These are phyloP conservation scores for Penicillium ucsense DNA, from an alignment of 495 filamentous ascomycete species.

Conservation along the genomic window DNA sequence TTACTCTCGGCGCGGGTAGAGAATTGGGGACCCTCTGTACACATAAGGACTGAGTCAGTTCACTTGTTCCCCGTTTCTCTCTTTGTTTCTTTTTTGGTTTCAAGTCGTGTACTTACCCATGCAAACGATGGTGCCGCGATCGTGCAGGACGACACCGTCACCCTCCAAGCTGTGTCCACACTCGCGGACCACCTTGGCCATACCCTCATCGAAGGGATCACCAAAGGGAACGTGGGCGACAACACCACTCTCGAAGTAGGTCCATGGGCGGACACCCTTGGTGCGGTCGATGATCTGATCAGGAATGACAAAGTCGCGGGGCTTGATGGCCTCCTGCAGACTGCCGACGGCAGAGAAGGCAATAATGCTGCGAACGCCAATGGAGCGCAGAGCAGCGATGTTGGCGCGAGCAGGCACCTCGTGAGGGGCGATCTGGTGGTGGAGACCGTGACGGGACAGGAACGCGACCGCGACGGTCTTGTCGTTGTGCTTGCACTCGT, in stretches of 20 bases:
- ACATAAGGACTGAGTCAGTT: too few relatives aligned
- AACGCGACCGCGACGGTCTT: conserved; percentile 72
- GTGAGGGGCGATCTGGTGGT: conserved; percentile 86
- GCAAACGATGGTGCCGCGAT: conserved; percentile 71
- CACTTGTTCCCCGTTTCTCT: too few relatives aligned
- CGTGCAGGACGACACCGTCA: conserved; percentile 69
- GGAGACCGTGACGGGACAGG: conserved; percentile 78
- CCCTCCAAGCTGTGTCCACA: conserved; percentile 72
- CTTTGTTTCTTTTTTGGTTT: too few relatives aligned
- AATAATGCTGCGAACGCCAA: conserved; percentile 84
- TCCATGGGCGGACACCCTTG: conserved; percentile 85
- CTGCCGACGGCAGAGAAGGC: conserved; percentile 94
- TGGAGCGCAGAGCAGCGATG: conserved; percentile 80
- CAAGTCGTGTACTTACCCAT: conserved; percentile 53
- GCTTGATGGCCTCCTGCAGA: conserved; percentile 81
- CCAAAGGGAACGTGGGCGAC: conserved; percentile 94
- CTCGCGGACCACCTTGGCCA: conserved; percentile 57
- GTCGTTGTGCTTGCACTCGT: conserved; percentile 50
- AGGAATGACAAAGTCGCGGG: conserved; percentile 90
- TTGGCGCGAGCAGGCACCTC: conserved; percentile 89
- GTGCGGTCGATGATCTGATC: conserved; percentile 98
- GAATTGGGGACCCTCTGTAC: conserved; percentile 84
- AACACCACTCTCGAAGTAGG: conserved; percentile 89
- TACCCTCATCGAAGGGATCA: conserved; percentile 78
- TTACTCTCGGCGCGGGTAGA: conserved; percentile 92